Conservation (phyloP, 176 grass and related monocot species). For the Miscanthus lutarioriparius region DNA sequence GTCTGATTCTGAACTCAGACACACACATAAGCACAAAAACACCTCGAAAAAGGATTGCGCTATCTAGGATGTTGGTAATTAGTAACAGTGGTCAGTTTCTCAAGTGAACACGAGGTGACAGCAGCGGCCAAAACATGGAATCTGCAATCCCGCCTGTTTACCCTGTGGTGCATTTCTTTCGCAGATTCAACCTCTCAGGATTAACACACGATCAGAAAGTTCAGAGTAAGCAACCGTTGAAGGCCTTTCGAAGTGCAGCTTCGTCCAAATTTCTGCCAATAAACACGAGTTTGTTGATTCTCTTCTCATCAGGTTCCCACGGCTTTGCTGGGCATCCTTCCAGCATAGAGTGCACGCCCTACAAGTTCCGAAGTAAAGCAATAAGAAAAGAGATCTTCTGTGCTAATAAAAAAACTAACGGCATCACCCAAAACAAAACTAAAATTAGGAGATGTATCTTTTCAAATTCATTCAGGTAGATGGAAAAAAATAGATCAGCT, state of each 20-base stretch:
- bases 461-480: not conserved
- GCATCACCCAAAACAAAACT: not conserved
- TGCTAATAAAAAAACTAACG: not conserved
- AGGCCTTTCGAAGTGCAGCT: slow-evolving; percentile 55
- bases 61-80: slow-evolving; percentile 6
- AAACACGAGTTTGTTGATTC: slow-evolving; percentile 63
- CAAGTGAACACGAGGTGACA: not conserved
- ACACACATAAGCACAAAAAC: not conserved
- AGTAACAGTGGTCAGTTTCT: not conserved
- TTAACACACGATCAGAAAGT: not conserved
- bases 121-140: not conserved
- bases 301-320: slow-evolving; percentile 64
- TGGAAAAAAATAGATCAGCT: not conserved
- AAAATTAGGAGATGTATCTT: not conserved
- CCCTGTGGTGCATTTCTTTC: not conserved
- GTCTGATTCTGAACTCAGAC: not conserved
- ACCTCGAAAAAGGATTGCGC: not conserved
- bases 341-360: slow-evolving; percentile 76
- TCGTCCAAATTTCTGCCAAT: slow-evolving; percentile 68
- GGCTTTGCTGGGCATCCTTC: slow-evolving; percentile 68
- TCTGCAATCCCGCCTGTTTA: not conserved
- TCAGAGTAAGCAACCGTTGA: slow-evolving; percentile 61
- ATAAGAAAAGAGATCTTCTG: not conserved
- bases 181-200: not conserved
- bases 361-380: not conserved